These are phyloP conservation scores for Neopestalotiopsis rosae DNA, from an alignment of 2,329 filamentous ascomycete species.

Conservation along the genomic window DNA sequence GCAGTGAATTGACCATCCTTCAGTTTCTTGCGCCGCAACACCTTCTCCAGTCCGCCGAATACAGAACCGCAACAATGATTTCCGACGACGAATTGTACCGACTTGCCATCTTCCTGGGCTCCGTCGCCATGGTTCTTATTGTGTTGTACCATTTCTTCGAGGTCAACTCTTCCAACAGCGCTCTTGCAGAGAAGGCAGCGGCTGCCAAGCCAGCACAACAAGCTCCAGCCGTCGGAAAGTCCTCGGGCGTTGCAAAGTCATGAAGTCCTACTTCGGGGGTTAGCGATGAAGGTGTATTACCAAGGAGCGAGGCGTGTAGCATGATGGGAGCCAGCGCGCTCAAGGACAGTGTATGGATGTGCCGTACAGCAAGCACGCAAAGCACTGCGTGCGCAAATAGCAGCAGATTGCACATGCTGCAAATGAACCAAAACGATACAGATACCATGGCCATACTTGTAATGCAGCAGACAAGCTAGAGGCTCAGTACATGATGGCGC, in stretches of 20 bases:
- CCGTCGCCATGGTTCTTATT: conserved; percentile 87
- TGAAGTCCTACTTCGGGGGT: background rate
- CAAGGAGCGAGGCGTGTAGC: background rate
- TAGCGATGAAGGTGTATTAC: background rate
- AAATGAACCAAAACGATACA: background rate
- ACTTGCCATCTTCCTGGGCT: conserved; percentile 92
- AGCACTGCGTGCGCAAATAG: background rate
- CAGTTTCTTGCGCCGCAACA: conserved; percentile 14
- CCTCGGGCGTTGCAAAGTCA: conserved; percentile 25
- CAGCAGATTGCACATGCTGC: background rate
- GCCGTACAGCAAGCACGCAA: background rate
- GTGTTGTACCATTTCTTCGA: conserved; percentile 96
- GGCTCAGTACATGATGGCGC: background rate
- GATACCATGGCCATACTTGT: background rate
- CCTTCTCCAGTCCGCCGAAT: background rate
- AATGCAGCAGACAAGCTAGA: background rate
- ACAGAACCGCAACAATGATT: conserved; percentile 73
- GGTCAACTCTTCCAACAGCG: conserved; percentile 69
- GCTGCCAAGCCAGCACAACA: conserved; percentile 34
- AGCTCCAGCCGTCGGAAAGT: conserved; percentile 30
- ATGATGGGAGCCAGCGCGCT: background rate
- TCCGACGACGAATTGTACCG: conserved; percentile 90
- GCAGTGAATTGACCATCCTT: background rate
- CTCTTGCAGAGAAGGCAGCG: conserved; percentile 31
- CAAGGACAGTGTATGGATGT: background rate